Conservation (phyloP, 345 rosid species). For the Syzygium aromaticum region DNA sequence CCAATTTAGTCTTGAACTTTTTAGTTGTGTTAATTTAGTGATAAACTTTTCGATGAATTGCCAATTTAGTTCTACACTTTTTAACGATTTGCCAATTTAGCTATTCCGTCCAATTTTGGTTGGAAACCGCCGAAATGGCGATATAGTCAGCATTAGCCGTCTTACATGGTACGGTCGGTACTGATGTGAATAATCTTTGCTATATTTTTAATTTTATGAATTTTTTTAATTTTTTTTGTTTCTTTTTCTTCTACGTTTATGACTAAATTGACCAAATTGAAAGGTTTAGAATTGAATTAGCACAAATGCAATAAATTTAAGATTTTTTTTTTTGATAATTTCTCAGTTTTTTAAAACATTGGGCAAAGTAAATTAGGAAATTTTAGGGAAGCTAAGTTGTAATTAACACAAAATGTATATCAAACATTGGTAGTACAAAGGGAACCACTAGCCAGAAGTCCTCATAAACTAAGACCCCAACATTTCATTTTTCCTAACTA, state of each 20-base stretch:
- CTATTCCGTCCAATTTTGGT: too few relatives aligned
- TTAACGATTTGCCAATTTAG: not conserved
- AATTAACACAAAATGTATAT: not conserved
- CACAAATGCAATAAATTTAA: accelerated
- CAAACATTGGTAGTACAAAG: not conserved
- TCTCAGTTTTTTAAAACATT: too few relatives aligned
- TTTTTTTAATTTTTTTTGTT: too few relatives aligned
- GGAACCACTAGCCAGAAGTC: not conserved
- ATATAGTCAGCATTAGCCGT: not conserved
- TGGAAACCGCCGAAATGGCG: not conserved
- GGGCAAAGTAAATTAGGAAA: not conserved
- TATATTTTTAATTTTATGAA: not conserved
- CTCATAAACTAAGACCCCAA: not conserved
- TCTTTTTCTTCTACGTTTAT: not conserved
- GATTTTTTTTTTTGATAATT: not conserved
- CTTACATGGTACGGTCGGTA: accelerated
- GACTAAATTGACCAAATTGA: accelerated
- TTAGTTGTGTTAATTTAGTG: not conserved
- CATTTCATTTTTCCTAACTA: not conserved
- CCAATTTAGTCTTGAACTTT: not conserved
- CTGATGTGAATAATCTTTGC: accelerated
- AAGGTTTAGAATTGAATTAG: accelerated
- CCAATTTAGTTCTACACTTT: not conserved
- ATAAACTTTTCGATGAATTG: not conserved
- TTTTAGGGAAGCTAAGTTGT: not conserved